Evolutionary conservation across 371 early-diverging fungal species (phyloP).

Genomic region (Rhizomucor pusillus): DNA sequence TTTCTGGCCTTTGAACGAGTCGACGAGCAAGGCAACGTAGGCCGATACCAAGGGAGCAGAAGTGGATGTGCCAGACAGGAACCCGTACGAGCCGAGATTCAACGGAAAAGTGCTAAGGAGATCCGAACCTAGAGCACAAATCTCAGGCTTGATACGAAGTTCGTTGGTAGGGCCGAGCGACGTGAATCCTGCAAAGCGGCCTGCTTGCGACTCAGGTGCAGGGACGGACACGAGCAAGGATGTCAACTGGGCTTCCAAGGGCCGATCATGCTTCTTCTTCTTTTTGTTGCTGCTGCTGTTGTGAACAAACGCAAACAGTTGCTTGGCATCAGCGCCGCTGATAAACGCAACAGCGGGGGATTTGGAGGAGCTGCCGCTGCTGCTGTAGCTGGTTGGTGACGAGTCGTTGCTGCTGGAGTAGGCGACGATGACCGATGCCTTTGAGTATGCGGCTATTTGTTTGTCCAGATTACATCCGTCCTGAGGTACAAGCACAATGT

Average conservation of each 20-base stretch:
- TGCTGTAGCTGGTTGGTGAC: too few species aligned
- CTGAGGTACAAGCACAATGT: conserved; percentile 39
- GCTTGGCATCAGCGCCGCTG: conserved; percentile 21
- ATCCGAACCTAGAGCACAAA: conserved; percentile 65
- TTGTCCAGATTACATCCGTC: conserved; percentile 43
- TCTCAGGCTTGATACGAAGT: conserved; percentile 52
- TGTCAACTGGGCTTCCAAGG: conserved; percentile 10
- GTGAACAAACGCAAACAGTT: conserved; percentile 2
- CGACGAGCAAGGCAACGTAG: conserved; percentile 56
- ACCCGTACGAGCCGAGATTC: conserved; percentile 45
- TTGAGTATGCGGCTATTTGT: conserved; percentile 37
- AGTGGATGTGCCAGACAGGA: conserved; percentile 61
- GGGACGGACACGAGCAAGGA: conserved; percentile 13
- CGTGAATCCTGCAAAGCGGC: conserved; percentile 33
- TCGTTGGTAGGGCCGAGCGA: conserved; percentile 47
- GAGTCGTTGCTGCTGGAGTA: conserved; percentile 3
- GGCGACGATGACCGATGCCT: conserved; percentile 47
- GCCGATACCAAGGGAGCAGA: conserved; percentile 70
- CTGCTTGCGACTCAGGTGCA: conserved; percentile 1
- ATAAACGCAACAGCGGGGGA: conserved; percentile 46
- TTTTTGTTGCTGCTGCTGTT: conserved; percentile 9
- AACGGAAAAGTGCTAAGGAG: conserved; percentile 63
- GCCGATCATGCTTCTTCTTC: conserved; percentile 3
- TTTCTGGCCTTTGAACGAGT: conserved; percentile 15
- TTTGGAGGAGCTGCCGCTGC: not conserved